Percentiles rank a stretch among this genome's conserved stretches.
Evolutionary conservation across 352 stramenopile species (phyloP).

Genomic region (Pythium oligandrum): DNA sequence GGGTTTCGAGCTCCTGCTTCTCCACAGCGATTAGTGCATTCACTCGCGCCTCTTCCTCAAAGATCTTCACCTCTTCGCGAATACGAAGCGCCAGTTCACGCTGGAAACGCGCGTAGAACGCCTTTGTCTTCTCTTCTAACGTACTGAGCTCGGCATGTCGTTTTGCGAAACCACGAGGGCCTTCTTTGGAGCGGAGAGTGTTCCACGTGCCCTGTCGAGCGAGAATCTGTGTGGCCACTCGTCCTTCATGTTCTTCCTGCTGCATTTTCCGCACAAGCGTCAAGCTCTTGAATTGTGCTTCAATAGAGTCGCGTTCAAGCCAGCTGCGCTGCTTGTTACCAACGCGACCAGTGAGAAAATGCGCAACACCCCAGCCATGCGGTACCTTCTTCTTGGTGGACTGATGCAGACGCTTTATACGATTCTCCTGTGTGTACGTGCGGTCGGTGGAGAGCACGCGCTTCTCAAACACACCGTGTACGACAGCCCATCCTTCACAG

Average conservation of each 20-base stretch:
- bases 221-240: conserved; percentile 55
- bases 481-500: conserved; percentile 60
- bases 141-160: conserved; percentile 54
- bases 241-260: conserved; percentile 61
- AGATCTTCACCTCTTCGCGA: conserved; percentile 40
- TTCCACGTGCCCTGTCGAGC: conserved; percentile 65
- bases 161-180: conserved; percentile 63
- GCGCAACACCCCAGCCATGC: conserved; percentile 74
- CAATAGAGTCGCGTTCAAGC: conserved; percentile 60
- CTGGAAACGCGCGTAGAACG: conserved; percentile 41
- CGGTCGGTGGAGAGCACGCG: conserved; percentile 13
- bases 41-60: conserved; percentile 40
- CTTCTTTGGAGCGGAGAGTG: conserved; percentile 55
- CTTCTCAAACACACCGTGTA: conserved; percentile 71
- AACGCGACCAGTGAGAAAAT: conserved; percentile 51
- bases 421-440: conserved; percentile 13
- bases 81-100: conserved; percentile 33
- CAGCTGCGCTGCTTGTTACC: conserved; percentile 35
- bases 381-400: conserved; percentile 31
- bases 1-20: conserved; percentile 27
- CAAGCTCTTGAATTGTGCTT: conserved; percentile 71
- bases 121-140: conserved; percentile 51
- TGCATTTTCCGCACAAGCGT: conserved; percentile 62
- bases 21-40: conserved; percentile 42
- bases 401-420: conserved; percentile 12